A percentile compares a stretch with the other conserved stretches of the same genome.
Conservation (phyloP, 306 rosid genomes). For the Abrus pulchellus region DNA sequence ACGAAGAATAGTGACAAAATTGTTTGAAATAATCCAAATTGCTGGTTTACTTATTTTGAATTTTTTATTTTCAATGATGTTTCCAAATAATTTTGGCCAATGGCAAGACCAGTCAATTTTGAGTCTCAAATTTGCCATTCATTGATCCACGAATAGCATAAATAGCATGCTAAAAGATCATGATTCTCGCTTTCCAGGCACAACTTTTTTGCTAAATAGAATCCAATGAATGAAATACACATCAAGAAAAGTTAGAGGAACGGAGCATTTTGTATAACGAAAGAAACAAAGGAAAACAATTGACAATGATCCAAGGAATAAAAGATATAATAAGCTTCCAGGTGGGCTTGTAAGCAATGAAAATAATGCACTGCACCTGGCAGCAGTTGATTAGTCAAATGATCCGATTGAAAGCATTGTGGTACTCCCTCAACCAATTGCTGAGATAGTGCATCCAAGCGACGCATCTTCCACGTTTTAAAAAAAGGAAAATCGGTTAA, state of each 20-base stretch:
- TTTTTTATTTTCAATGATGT: not conserved
- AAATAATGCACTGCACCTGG: constrained; percentile 72
- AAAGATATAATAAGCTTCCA: not conserved
- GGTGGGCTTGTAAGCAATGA: constrained; percentile 65
- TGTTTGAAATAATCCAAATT: constrained; percentile 6
- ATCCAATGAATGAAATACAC: not conserved
- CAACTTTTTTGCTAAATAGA: not conserved
- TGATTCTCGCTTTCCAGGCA: not conserved
- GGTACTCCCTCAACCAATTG: not conserved
- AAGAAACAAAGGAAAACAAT: not conserved
- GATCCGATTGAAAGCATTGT: not conserved
- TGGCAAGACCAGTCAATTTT: not conserved
- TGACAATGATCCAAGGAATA: not conserved
- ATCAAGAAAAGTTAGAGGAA: not conserved
- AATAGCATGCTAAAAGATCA: not conserved
- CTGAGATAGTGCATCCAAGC: no score
- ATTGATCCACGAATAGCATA: constrained; percentile 1
- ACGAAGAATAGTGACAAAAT: not conserved
- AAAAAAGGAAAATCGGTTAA: no score
- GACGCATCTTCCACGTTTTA: no score
- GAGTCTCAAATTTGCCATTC: not conserved
- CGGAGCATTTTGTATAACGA: not conserved
- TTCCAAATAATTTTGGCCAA: not conserved
- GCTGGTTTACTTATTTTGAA: not conserved
- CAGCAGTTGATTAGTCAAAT: not conserved